phyloP scores from a whole-genome alignment of 1,284 basidiomycete genomes.

The Cryptococcus sp. region DNA sequence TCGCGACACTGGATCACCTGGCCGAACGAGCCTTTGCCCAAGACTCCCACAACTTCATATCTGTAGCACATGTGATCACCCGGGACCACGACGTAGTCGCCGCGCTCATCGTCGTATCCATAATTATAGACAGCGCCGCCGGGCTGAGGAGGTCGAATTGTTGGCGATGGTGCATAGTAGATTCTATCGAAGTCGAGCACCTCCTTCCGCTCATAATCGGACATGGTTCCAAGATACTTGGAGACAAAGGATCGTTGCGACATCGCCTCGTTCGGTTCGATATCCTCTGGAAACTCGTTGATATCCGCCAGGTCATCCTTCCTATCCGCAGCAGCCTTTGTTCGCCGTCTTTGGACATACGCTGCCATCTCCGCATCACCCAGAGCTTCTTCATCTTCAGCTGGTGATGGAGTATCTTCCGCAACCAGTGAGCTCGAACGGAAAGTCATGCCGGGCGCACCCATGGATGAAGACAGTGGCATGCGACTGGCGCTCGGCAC shows the following conservation, averaged over 20 bases:
- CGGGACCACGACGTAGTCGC: conserved; percentile 89
- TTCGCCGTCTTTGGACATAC: conserved; percentile 86
- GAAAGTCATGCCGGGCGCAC: conserved; percentile 26
- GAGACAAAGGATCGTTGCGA: conserved; percentile 61
- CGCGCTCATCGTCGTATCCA: conserved; percentile 97
- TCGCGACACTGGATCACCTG: conserved; percentile 96
- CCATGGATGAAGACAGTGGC: conserved; percentile 44
- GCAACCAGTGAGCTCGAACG: conserved; percentile 40
- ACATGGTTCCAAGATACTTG: conserved; percentile 61
- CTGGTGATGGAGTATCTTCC: conserved; percentile 56
- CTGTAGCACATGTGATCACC: conserved; percentile 94
- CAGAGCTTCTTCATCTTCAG: conserved; percentile 85
- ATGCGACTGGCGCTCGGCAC: conserved; percentile 30
- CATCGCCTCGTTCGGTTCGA: conserved; percentile 67
- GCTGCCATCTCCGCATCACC: conserved; percentile 97
- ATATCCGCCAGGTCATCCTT: conserved; percentile 86
- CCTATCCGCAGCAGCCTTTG: conserved; percentile 68
- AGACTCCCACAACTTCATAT: conserved; percentile 87
- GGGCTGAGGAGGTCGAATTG: conserved; percentile 30
- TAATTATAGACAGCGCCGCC: conserved; percentile 86
- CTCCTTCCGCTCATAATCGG: conserved; percentile 86
- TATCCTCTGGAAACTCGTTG: conserved; percentile 88
- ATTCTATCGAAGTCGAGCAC: conserved; percentile 83
- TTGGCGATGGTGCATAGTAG: conserved; percentile 61
- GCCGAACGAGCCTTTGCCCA: conserved; percentile 98